Evolutionary conservation across 495 filamentous ascomycete species (phyloP).

Genomic region (Astrocystis sublimbata): DNA sequence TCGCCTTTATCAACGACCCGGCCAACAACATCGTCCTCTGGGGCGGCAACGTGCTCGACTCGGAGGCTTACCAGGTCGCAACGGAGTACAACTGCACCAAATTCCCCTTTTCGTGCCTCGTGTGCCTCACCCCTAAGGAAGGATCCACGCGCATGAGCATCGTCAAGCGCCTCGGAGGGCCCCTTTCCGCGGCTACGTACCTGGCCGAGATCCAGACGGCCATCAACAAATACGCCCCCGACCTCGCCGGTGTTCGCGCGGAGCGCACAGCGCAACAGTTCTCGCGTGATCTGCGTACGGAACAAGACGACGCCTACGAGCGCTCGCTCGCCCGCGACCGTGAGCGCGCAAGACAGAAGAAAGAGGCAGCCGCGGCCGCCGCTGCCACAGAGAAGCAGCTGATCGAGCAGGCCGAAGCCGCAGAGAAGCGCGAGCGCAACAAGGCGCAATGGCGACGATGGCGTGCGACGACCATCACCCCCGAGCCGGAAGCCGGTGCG

Average conservation of each 20-base stretch:
- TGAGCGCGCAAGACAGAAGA: slow-evolving; percentile 70
- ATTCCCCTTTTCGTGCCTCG: slow-evolving; percentile 82
- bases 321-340: slow-evolving; percentile 83
- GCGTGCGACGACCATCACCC: slow-evolving; percentile 65
- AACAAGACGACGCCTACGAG: slow-evolving; percentile 93
- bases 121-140: slow-evolving; percentile 78
- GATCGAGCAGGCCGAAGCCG: slow-evolving; percentile 62
- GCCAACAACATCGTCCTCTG: slow-evolving; percentile 79
- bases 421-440: slow-evolving; percentile 57
- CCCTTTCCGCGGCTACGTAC: slow-evolving; percentile 64
- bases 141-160: slow-evolving; percentile 85
- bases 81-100: slow-evolving; percentile 80
- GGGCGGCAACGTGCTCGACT: slow-evolving; percentile 88
- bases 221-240: slow-evolving; percentile 66
- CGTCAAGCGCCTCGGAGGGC: slow-evolving; percentile 71
- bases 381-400: slow-evolving; percentile 57
- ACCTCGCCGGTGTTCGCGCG: slow-evolving; percentile 66
- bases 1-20: slow-evolving; percentile 68
- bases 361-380: slow-evolving; percentile 71
- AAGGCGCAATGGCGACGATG: slow-evolving; percentile 75
- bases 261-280: slow-evolving; percentile 75
- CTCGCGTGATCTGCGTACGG: slow-evolving; percentile 70
- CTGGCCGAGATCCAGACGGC: slow-evolving; percentile 69
- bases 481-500: slow-evolving; percentile 63
- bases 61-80: slow-evolving; percentile 90